Base-by-base conservation (phyloP, 306 rosid species). In the Arachis hypogaea region DNA sequence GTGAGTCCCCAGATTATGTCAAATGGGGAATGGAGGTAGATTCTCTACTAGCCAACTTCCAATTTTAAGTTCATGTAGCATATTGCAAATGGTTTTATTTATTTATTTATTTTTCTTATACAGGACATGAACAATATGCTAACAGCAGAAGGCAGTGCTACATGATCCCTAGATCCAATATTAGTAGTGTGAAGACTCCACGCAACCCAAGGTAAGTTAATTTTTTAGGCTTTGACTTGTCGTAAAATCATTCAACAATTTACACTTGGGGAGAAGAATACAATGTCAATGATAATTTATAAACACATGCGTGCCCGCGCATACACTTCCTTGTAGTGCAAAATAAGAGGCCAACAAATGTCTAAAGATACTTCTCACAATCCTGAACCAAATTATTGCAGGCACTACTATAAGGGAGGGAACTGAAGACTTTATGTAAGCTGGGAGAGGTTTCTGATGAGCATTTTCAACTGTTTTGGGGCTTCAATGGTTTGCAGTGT, bases 21-120 rank as follows among this genome's bases (percentile, higher is more conserved):
- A 94, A 92, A 82, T 94, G 97, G 99, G 99, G 99, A 87, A 85
- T 94, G 96, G 97, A 92, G 99, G 99, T 92, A 78, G 70, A 75
- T 82, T 42, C 80, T 70, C n/a, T 59, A 9, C 76, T 71, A 36
- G 77, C 28, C 9, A 41, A 43, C 66, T 75, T 77, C 5, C 66
- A 10, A 30, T 83, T 71, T 46, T 74, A 61, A 73, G 71, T 63
- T 78, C 11, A 18, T 69, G 40, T 52, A 45, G 36, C 46, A 3
- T 6, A 12, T 43, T 71, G 74, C 83, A 74, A 66, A 66, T n/a
- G 72, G 29, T 71, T 62, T n/a, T 74, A 9, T 14, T 72, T 11
- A 66, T n/a, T 74, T 29, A 66, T 66, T 18, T 74, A 7, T 55
- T 6, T 67, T 63, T 18, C 38, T 64, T 72, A 14, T 83, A 67